Conservation (phyloP, 176 grass and related monocot species). For the Eragrostis curvula region DNA sequence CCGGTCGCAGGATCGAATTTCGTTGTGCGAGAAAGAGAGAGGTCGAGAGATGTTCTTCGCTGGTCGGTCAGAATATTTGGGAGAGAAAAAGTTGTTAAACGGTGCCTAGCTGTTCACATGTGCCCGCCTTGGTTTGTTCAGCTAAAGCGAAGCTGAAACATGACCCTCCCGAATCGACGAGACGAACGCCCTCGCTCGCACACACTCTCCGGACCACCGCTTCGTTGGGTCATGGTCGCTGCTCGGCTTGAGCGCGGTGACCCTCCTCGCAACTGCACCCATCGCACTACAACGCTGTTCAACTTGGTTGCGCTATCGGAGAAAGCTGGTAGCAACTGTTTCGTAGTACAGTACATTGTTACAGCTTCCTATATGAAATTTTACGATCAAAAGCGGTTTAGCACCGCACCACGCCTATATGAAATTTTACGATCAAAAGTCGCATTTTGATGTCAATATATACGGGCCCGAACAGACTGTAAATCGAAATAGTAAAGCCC, state of each 20-base stretch:
- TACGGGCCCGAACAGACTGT: too few relatives aligned
- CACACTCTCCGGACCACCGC: not conserved
- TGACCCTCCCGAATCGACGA: slow-evolving; percentile 20
- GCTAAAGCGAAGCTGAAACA: not conserved
- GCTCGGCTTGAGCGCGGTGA: not conserved
- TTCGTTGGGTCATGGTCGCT: not conserved
- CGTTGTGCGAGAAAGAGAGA: too few relatives aligned
- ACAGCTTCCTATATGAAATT: not conserved
- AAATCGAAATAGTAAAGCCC: too few relatives aligned
- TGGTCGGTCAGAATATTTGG: not conserved
- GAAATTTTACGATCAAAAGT: not conserved
- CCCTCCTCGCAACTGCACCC: not conserved
- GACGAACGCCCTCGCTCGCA: not conserved
- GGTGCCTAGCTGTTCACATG: not conserved
- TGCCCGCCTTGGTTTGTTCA: not conserved
- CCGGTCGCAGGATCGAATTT: not conserved
- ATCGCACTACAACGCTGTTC: not conserved
- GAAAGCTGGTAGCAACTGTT: not conserved
- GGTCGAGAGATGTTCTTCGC: not conserved
- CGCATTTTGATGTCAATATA: too few relatives aligned
- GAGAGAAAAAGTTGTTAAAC: not conserved
- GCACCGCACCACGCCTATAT: too few relatives aligned
- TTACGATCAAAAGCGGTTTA: not conserved
- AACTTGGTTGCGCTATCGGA: not conserved
- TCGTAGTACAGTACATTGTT: not conserved